Conservation (phyloP, 306 rosid species). For the Lagenaria siceraria region DNA sequence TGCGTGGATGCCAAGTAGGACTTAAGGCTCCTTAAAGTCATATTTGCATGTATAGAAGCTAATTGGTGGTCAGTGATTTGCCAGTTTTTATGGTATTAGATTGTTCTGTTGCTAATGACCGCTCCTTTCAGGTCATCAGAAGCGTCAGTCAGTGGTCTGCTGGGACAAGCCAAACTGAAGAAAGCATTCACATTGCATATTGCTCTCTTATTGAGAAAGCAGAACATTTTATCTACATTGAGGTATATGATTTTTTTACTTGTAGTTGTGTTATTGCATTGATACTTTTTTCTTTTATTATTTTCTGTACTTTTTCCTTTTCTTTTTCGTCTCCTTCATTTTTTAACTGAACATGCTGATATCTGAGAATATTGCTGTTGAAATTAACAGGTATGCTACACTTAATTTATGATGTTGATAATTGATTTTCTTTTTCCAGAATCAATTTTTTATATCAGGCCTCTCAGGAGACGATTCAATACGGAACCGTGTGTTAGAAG, state of each 20-base stretch:
- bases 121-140: conserved; percentile 66
- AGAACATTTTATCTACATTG: conserved; percentile 87
- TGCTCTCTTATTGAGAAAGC: conserved; percentile 90
- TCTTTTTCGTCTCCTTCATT: not conserved
- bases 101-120: not conserved
- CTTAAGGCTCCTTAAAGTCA: not conserved
- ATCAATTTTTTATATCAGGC: conserved; percentile 97
- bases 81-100: conserved; percentile 1
- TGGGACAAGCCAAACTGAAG: conserved; percentile 94
- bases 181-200: conserved; percentile 90
- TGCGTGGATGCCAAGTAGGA: not conserved
- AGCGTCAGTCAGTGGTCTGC: conserved; percentile 99
- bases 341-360: not conserved
- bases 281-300: not conserved
- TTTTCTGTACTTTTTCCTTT: not conserved
- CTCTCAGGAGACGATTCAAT: conserved; percentile 81
- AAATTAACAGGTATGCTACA: not conserved
- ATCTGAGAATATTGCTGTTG: not conserved
- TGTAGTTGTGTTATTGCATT: not conserved
- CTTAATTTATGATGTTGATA: not conserved
- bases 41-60: not conserved
- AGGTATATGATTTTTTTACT: conserved; percentile 37
- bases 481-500: conserved; percentile 82
- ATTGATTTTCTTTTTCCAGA: conserved; percentile 37
- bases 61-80: not conserved